Base-by-base conservation (phyloP, 1,139 yeast genomes). In the Yamadazyma aaseri region DNA sequence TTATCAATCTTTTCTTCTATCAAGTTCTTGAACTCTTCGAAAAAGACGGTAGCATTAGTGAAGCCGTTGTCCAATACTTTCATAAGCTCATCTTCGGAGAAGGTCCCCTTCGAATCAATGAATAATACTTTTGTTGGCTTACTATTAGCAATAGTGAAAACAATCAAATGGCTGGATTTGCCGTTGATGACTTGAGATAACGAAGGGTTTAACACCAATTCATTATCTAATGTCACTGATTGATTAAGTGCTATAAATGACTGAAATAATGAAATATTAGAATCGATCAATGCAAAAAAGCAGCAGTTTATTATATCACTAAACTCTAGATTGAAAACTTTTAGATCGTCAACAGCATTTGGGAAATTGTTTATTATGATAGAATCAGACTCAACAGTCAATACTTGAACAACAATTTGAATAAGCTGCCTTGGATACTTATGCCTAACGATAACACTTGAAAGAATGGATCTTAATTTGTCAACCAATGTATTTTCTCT, bases 391-490 rank as follows among this genome's bases (percentile, higher is more conserved):
- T 44, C 49, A 10, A 41, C 28, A 5, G 32, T 32, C 14, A 46
- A 34, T 7, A 89, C 70, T 57, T 92, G 98, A n/a, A 86, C 79
- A 17, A 86, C 92, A 3, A 92, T 71, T 53, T 89, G 97, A 24
- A 92, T 79, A 33, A 89, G 68, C 46, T 87, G 89, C 39, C 96
- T 71, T 1, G 98, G 97, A 52, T 85, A 82, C 42, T 76, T 63
- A 40, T 74, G 72, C n/a, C 86, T 69, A 17, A 82, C 65, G 2
- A 92, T 73, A 6, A 79, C 68, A 5, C 82, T 69, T 20, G 79
- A 73, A 24, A 90, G 54, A 3, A 86, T 73, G 3, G 79, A 63
- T 34, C 82, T 69, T 24, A 94, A 52, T 45, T 81, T 77, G 46
- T 83, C 89, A 50, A 85, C 96, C 28, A 92, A 50, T 2, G 79